Evolutionary conservation across 495 filamentous ascomycete genomes (phyloP), one percentile per base, ranked within the genome.

Genomic region (Aspergillus baeticus): DNA sequence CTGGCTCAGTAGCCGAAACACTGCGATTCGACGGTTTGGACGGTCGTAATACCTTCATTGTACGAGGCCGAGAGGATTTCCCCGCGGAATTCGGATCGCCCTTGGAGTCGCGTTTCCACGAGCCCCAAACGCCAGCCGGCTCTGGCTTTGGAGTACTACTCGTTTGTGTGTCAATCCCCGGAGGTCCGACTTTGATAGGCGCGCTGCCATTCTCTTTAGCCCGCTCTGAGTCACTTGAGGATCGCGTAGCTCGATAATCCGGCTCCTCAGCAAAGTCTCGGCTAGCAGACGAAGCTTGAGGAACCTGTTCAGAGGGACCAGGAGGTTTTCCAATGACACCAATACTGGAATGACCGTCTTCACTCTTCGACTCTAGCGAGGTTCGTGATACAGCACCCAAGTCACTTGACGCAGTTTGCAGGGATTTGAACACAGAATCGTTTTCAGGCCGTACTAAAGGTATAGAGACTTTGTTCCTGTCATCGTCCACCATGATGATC

Each of bases 371-470:
- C 21, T 55, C 44, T 15, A 38, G 38, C 42, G 34, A 38, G 1
- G 41, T 21, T 43, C 31, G 50, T 3, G 48, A n/a, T 7, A 23
- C 38, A 45, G 33, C 29, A 36, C 56, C 60, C 13, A 64, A 59
- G 20, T 71, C 62, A 54, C 84, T 81, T 0, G 72, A 63, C 6
- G 58, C 59, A 51, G 87, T 90, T 61, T 74, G 84, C 20, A 98
- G 75, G 58, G 81, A 81, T 54, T 87, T 94, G 77, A 94, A 97
- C 3, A 84, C 73, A 8, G 74, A 76, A 50, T 96, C 91, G 57
- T 91, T 86, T 68, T 97, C 93, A n/a, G 94, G 95, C 37, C 93
- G 84, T 44, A 95, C 92, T 56, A 98, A 86, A 22, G 93, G 94
- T 18, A 98, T 85, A 17, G 87, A 91, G n/a, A 98, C 73, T 59